These are phyloP conservation scores for Dothiorella sarmentorum DNA, from an alignment of 2,329 filamentous ascomycete genomes.

Conservation along the genomic window DNA sequence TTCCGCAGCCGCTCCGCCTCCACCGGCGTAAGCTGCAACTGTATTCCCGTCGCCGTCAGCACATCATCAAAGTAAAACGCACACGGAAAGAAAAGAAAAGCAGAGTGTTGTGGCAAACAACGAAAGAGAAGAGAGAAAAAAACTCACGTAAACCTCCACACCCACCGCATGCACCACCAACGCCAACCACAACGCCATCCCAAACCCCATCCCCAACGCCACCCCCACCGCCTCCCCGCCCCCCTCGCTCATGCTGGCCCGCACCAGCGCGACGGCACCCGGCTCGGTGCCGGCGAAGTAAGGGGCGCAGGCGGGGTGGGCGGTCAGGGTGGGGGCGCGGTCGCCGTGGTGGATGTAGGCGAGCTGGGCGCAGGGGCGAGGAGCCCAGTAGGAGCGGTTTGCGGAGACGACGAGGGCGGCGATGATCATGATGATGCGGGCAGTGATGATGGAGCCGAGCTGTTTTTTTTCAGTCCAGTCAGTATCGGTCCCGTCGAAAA, in stretches of 20 bases:
- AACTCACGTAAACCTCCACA: conserved; percentile 44
- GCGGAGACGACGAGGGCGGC: conserved; percentile 40
- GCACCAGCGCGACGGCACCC: conserved; percentile 23
- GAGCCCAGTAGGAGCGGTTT: conserved; percentile 30
- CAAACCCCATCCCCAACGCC: conserved; percentile 49
- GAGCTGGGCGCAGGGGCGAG: neutral
- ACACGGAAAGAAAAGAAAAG: neutral
- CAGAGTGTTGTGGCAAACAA: neutral
- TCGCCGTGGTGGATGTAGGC: neutral
- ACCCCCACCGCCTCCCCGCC: conserved; percentile 40
- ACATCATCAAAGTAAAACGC: too few relatives aligned
- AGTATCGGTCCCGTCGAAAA: too few relatives aligned
- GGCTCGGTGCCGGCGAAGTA: conserved; percentile 38
- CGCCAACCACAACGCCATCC: conserved; percentile 53
- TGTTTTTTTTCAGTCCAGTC: conserved; percentile 25
- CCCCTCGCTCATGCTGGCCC: conserved; percentile 27
- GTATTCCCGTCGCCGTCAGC: too few relatives aligned
- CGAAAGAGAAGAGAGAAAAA: conserved; percentile 23
- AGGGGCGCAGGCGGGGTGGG: conserved; percentile 41
- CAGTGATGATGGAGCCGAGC: conserved; percentile 52
- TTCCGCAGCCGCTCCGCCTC: conserved; percentile 53
- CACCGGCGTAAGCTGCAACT: conserved; percentile 42
- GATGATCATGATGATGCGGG: conserved; percentile 49
- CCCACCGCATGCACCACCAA: conserved; percentile 47
- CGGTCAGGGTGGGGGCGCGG: neutral